Percentiles rank a stretch among this genome's conserved stretches.
Evolutionary conservation across 2,329 filamentous ascomycete genomes (phyloP).

Genomic region (Pseudogymnoascus sp.): DNA sequence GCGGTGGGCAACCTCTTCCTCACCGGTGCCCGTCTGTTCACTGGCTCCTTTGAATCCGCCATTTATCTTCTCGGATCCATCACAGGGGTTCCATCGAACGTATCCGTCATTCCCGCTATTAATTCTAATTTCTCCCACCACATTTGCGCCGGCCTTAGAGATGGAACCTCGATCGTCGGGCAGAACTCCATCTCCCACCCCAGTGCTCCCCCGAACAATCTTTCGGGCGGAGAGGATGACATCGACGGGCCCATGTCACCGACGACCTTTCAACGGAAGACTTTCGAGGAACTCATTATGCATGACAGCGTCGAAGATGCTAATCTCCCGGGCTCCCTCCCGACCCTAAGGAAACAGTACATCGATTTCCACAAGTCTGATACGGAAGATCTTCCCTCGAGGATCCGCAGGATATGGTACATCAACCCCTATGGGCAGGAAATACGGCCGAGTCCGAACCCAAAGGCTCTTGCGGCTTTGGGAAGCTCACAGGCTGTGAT

Average conservation of each 20-base stretch:
- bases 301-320: conserved; percentile 70
- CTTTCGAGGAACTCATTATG: conserved; percentile 37
- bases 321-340: conserved; percentile 72
- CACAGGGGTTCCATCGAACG: conserved; percentile 69
- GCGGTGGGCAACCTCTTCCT: conserved; percentile 75
- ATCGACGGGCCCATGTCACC: conserved; percentile 14
- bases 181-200: conserved; percentile 92
- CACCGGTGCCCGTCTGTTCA: conserved; percentile 81
- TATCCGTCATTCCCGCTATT: conserved; percentile 79
- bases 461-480: conserved; percentile 66
- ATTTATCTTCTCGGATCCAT: conserved; percentile 86
- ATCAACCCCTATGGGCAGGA: conserved; percentile 99
- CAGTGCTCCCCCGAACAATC: conserved; percentile 13
- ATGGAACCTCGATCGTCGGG: conserved; percentile 74
- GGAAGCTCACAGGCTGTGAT: conserved; percentile 60
- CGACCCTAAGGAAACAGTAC: conserved; percentile 70
- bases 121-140: conserved; percentile 95
- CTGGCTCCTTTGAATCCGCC: conserved; percentile 83
- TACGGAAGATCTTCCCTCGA: conserved; percentile 66
- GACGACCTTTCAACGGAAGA: conserved; percentile 8
- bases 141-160: conserved; percentile 72
- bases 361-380: conserved; percentile 72
- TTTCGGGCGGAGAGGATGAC: conserved; percentile 10
- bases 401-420: conserved; percentile 85
- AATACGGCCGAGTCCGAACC: conserved; percentile 77